Base-by-base conservation (phyloP, 192 early-diverging fungal species). In the Coemansia sp. region DNA sequence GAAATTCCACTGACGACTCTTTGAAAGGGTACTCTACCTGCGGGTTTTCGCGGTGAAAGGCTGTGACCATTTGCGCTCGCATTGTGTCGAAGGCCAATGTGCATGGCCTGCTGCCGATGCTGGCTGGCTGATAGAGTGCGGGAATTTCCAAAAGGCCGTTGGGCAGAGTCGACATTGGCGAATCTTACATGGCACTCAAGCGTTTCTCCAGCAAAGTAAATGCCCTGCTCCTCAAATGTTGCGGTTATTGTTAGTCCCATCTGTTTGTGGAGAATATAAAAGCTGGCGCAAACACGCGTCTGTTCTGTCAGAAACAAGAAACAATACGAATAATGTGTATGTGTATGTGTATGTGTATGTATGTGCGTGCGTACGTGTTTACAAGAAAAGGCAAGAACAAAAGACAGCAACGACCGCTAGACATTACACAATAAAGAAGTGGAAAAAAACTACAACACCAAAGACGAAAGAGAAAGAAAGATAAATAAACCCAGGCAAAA, bases 131-230 rank as follows among this genome's bases (percentile, higher is more conserved):
- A 41, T 14, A 59, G 57, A 25, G 57, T 40, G 12, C 57, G 57
- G 19, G 20, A 7, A 54, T 54, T 54, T 25, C 51, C 51, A 25
- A 25, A 63, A 17, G 51, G 51, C 19, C 25, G 19, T 54, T 54
- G 51, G 16, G 49, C 58, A 2, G 79, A 67, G 50, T 61, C 61
- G 20, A 66, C 79, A 69, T 82, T 82, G 40, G 75, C 62, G 41
- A 82, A 77, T 13, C 79, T 61, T 66, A 82, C 70, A 69, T 82
- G 79, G 66, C 79, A 82, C 65, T 82, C 79, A 54, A 82, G 79
- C 41, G 75, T 77, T 48, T 82, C 79, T 9, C 79, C 79, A 20
- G 79, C 79, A 73, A 82, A 82, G 71, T 82, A 82, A 50, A 71
- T 71, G 50, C 79, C 79, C 68, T 74, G 75, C 66, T 71, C 67